Evolutionary conservation across 257 asterid genomes (phyloP), one percentile per base, ranked within the genome.

Genomic region (Mentha longifolia): DNA sequence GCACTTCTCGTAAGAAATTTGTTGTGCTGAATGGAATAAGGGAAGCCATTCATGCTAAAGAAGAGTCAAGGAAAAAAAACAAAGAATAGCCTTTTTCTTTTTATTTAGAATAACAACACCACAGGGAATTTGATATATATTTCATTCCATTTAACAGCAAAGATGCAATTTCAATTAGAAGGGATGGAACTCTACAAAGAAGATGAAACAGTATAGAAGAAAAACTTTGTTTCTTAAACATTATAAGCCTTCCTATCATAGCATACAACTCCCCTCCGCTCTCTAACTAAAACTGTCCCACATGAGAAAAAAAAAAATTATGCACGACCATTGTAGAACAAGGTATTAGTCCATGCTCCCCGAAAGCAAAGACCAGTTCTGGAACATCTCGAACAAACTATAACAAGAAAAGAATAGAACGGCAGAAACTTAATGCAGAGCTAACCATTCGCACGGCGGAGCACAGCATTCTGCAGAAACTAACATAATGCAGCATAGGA

Each of bases 31-130:
- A 25, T 33, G 16, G 41, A 57, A 57, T 28, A 3, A 10, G 39
- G 17, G 22, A 56, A 56, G 10, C 17, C 63, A 7, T 14, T 9
- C 6, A 13, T 57, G 20, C 52, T 17, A 43, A 65, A 46, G 59
- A 65, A 15, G 20, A 45, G 70, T 9, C 47, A 4, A 30, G 33
- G 54, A 7, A 31, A 62, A 41, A 22, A 51, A 25, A 20, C 7
- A 47, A 3, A 33, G 68, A 68, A 71, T 46, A 35, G 47, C 19
- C 16, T 60, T 43, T 58, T n/a, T 22, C 16, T 60, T 43, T 58
- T n/a, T 22, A 22, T 20, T 7, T 14, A 5, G 19, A 57, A 13
- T 28, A 58, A 14, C 0, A 58, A 14, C 0, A 9, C 9, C 10
- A 61, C 14, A 37, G 16, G 39, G 15, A 22, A 22, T 22, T n/a